Evolutionary conservation across 805 yeast genomes (phyloP), one percentile per base, ranked within the genome.

Genomic region (Komagataella pastoris): DNA sequence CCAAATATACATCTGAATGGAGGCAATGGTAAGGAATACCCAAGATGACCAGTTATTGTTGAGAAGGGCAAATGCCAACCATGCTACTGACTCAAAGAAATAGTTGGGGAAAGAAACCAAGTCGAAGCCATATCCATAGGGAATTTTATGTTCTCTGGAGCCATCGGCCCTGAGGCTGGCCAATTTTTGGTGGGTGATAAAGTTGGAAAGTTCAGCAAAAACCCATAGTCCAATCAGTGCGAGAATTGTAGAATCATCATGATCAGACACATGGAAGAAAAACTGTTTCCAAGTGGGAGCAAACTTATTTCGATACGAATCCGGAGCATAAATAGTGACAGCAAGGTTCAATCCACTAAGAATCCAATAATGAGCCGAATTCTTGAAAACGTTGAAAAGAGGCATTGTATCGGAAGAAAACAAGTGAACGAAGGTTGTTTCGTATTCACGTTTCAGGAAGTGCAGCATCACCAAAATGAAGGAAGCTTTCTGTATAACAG

Each of bases 361-460:
- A n/a, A 87, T 65, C 97, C 97, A 91, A 69, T 93, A 93, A 66
- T 93, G 97, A 57, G 77, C 72, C 45, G 89, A 83, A 71, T 93
- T 93, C 69, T 90, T 88, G 75, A 91, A 86, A 54, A 93, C 68
- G 67, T 88, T 86, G 64, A 80, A 77, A 47, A 85, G 60, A 3
- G 99, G 99, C 99, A 93, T 93, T 12, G 99, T 93, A 23, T 88
- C 81, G 53, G 81, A 73, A 19, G 97, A 86, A 64, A 93, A 93
- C 55, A 77, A 74, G 69, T 93, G 99, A 50, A 93, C 82, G 61
- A 80, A 82, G 21, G 85, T 57, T 7, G 97, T 88, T 69, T 93
- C 99, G 56, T 76, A 75, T 66, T 89, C 97, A 64, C 99, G 81
- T 70, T 93, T 93, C 56, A 80, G 54, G 62, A 85, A 93, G 68